Evolutionary conservation across 2,329 filamentous ascomycete species (phyloP).

Genomic region (Colletotrichum salicis): DNA sequence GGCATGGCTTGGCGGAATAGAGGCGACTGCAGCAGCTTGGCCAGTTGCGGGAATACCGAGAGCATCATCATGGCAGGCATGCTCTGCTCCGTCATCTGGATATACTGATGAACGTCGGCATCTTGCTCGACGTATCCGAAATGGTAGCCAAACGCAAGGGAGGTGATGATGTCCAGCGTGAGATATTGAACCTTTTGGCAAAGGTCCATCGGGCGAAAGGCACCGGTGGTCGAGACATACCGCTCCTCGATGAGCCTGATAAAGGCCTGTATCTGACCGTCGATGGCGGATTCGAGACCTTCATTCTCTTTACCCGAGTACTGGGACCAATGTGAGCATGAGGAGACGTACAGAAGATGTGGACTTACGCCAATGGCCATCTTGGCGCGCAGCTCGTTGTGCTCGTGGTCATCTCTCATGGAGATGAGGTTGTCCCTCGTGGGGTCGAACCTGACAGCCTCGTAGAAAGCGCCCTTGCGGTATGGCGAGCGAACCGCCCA

Average conservation of each 20-base stretch:
- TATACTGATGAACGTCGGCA: slow-evolving; percentile 59
- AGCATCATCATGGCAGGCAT: slow-evolving; percentile 57
- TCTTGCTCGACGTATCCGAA: slow-evolving; percentile 62
- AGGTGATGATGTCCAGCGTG: slow-evolving; percentile 66
- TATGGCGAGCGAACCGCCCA: slow-evolving; percentile 47
- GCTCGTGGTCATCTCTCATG: slow-evolving; percentile 49
- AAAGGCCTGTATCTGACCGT: slow-evolving; percentile 56
- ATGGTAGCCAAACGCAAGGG: slow-evolving; percentile 60
- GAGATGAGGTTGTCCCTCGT: slow-evolving; percentile 47
- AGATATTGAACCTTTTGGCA: slow-evolving; percentile 62
- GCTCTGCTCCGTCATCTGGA: slow-evolving; percentile 54
- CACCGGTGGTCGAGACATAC: slow-evolving; percentile 49
- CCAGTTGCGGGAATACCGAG: slow-evolving; percentile 53
- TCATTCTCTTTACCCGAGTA: slow-evolving; percentile 67
- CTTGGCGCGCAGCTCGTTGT: slow-evolving; percentile 56
- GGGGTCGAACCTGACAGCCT: slow-evolving; percentile 48
- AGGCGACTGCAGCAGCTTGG: slow-evolving; percentile 53
- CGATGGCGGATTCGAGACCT: slow-evolving; percentile 59
- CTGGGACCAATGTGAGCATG: slow-evolving; percentile 40
- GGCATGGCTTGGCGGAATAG: slow-evolving; percentile 55
- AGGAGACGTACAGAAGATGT: neutral
- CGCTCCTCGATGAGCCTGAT: slow-evolving; percentile 59
- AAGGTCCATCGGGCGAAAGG: slow-evolving; percentile 58
- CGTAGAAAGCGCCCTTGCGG: slow-evolving; percentile 48
- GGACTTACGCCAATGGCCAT: slow-evolving; percentile 56